Conservation (phyloP, 2,329 filamentous ascomycete species). For the Aureobasidium sp. region DNA sequence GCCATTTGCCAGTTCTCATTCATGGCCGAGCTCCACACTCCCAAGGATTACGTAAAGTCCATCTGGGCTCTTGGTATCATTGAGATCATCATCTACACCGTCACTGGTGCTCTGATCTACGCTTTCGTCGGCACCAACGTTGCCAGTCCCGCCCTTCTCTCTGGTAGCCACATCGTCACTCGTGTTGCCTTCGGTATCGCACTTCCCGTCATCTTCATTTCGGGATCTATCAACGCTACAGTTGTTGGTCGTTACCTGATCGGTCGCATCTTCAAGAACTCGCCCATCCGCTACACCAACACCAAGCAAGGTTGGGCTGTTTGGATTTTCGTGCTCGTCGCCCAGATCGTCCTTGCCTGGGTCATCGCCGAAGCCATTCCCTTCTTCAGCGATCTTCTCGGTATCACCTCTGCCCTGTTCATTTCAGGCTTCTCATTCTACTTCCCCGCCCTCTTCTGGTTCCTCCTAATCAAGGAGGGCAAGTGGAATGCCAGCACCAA, state of each 20-base stretch:
- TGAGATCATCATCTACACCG: conserved; percentile 56
- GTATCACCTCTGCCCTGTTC: conserved; percentile 57
- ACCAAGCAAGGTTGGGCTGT: conserved; percentile 40
- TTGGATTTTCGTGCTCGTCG: conserved; percentile 54
- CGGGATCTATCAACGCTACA: conserved; percentile 63
- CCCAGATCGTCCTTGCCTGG: conserved; percentile 56
- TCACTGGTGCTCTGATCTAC: conserved; percentile 63
- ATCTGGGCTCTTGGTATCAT: conserved; percentile 54
- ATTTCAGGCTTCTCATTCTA: conserved; percentile 55
- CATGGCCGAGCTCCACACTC: conserved; percentile 59
- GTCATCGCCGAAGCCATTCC: conserved; percentile 67
- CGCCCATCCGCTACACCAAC: conserved; percentile 40
- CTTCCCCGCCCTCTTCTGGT: conserved; percentile 34
- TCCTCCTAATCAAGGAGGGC: conserved; percentile 41
- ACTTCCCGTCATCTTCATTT: conserved; percentile 65
- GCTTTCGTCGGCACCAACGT: conserved; percentile 56
- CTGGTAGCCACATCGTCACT: conserved; percentile 48
- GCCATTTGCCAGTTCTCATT: conserved; percentile 59
- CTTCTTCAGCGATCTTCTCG: conserved; percentile 63
- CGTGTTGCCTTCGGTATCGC: conserved; percentile 65
- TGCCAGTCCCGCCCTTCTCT: conserved; percentile 59
- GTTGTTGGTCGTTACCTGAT: conserved; percentile 51
- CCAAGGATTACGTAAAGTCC: conserved; percentile 54
- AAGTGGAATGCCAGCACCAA: conserved; percentile 39
- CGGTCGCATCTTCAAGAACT: conserved; percentile 54